Conservation (phyloP, 495 filamentous ascomycete species). For the Podospora didyma region DNA sequence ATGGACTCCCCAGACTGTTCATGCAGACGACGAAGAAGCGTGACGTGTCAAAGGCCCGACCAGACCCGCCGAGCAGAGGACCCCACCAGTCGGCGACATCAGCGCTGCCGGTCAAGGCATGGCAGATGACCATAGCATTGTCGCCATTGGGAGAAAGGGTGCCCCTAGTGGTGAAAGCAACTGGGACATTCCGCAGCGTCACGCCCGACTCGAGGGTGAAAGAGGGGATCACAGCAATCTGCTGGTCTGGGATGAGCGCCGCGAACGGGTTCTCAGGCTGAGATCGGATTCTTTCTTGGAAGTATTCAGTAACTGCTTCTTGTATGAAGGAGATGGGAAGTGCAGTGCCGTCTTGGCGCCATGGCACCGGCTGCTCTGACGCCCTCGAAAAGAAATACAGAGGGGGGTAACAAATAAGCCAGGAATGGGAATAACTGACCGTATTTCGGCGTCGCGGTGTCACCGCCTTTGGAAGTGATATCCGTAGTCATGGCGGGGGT, state of each 20-base stretch:
- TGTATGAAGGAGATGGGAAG: background rate
- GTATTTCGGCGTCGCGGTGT: constrained; percentile 25
- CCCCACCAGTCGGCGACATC: constrained; percentile 99
- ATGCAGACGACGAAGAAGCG: constrained; percentile 93
- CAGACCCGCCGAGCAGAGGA: constrained; percentile 81
- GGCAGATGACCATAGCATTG: constrained; percentile 96
- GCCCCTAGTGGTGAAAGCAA: constrained; percentile 88
- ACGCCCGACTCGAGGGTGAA: constrained; percentile 95
- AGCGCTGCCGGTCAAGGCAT: constrained; percentile 91
- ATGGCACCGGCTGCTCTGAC: too few species aligned
- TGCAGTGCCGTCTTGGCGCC: too few species aligned
- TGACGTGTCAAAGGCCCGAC: constrained; percentile 86
- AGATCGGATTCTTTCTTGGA: constrained; percentile 52
- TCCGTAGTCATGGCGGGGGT: constrained; percentile 11
- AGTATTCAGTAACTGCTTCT: constrained; percentile 52
- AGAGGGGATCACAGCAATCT: constrained; percentile 75
- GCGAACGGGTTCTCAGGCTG: constrained; percentile 94
- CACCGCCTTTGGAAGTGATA: constrained; percentile 10
- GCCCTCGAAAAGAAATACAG: too few species aligned
- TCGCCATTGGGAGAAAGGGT: constrained; percentile 67
- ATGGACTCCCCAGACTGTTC: constrained; percentile 94
- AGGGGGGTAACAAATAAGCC: too few species aligned
- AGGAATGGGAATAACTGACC: constrained; percentile 30
- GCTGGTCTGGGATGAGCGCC: constrained; percentile 78
- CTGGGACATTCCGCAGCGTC: constrained; percentile 78